Base-by-base conservation (phyloP, 805 yeast species). In the Pichia cabralensis region DNA sequence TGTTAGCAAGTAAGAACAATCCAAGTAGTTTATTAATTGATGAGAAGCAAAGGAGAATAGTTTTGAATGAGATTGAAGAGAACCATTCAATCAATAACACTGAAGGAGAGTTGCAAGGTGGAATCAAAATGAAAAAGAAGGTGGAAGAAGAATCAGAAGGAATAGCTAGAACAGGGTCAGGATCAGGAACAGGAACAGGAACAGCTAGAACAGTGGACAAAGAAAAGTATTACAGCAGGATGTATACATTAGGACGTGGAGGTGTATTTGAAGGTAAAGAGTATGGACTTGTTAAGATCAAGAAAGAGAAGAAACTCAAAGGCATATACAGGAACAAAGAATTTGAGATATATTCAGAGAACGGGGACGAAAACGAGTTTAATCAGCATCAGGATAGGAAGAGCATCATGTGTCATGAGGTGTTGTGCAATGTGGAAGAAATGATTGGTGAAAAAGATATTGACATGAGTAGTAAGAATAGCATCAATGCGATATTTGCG, bases 331-430 rank as follows among this genome's bases (percentile, higher is more conserved):
- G 43, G 21, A 37, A 42, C 17, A 29, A 18, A 11, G 16, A 13
- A 3, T 42, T 24, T 19, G 22, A 15, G 17, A 26, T 40, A 5
- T 25, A 30, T 5, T 24, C 14, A 6, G 28, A 26, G 7, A 20
- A 14, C 3, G 26, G 24, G 13, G 26, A 18, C 13, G 22, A 22
- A 5, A n/a, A n/a, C n/a, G n/a, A n/a, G n/a, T n/a, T n/a, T n/a
- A n/a, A n/a, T n/a, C n/a, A n/a, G n/a, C n/a, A n/a, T n/a, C n/a
- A n/a, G n/a, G n/a, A n/a, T n/a, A n/a, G n/a, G n/a, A n/a, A n/a
- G n/a, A n/a, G n/a, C n/a, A n/a, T n/a, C n/a, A n/a, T 35, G 12
- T 39, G 43, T 19, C 46, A 42, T 25, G 46, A 42, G 17, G 47
- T 43, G 8, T 21, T 38, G 21, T 34, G 5, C 30, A 32, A 9